These are phyloP conservation scores for Gymnopilus dilepis DNA, from an alignment of 768 basidiomycete species.

Conservation along the genomic window DNA sequence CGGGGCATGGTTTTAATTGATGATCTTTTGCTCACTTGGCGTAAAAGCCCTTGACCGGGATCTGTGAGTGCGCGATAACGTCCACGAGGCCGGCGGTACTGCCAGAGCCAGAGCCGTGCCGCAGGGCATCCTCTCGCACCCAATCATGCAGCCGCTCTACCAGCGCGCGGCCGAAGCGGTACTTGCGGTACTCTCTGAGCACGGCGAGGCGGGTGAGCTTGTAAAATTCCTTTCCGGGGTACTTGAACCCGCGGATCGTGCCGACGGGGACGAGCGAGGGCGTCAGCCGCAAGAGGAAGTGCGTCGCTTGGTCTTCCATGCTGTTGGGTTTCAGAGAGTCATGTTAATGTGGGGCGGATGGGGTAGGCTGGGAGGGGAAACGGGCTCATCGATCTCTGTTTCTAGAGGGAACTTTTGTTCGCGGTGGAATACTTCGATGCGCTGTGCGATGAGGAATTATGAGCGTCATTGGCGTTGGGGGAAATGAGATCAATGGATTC, in stretches of 20 bases:
- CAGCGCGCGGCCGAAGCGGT: constrained; percentile 69
- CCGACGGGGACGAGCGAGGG: constrained; percentile 69
- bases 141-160: constrained; percentile 67
- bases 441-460: constrained; percentile 26
- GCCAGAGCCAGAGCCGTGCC: no score
- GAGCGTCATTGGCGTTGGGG: background rate
- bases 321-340: constrained; percentile 42
- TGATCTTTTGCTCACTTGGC: constrained; percentile 61
- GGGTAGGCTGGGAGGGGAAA: constrained; percentile 17
- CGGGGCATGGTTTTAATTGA: constrained; percentile 10
- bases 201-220: constrained; percentile 79
- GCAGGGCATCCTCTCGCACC: constrained; percentile 51
- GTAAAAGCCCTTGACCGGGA: constrained; percentile 76
- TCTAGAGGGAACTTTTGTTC: constrained; percentile 79
- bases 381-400: constrained; percentile 76
- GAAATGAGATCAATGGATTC: background rate
- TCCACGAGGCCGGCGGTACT: constrained; percentile 34
- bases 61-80: constrained; percentile 72
- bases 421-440: constrained; percentile 62
- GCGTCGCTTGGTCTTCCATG: constrained; percentile 64
- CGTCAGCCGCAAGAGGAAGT: constrained; percentile 72
- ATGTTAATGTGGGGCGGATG: constrained; percentile 8
- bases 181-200: constrained; percentile 65
- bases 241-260: constrained; percentile 61
- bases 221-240: constrained; percentile 52